Percentiles rank a stretch among this genome's conserved stretches.
These are phyloP conservation scores for Colletotrichum cordylinicola DNA, from an alignment of 2,329 filamentous ascomycete species.

Conservation along the genomic window DNA sequence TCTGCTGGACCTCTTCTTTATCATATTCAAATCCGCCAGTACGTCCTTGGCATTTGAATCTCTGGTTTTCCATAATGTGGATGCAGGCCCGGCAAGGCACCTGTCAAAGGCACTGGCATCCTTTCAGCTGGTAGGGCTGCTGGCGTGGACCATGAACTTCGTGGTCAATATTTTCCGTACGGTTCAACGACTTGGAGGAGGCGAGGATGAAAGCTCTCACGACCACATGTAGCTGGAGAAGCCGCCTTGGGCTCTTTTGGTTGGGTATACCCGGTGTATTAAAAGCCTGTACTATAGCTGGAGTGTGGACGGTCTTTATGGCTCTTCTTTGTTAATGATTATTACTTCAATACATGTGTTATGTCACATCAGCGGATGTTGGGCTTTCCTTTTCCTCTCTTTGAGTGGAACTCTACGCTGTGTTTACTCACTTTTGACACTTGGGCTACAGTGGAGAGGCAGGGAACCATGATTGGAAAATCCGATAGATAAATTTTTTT, in stretches of 20 bases:
- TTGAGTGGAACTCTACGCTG: neutral
- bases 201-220: slow-evolving; percentile 44
- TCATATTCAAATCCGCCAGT: slow-evolving; percentile 96
- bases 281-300: slow-evolving; percentile 19
- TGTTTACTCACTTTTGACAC: neutral
- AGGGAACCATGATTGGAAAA: neutral
- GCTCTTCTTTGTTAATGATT: slow-evolving; percentile 4
- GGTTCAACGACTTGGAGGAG: slow-evolving; percentile 65
- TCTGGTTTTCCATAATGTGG: slow-evolving; percentile 63
- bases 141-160: slow-evolving; percentile 93
- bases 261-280: slow-evolving; percentile 19
- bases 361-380: neutral
- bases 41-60: slow-evolving; percentile 88
- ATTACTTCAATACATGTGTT: neutral
- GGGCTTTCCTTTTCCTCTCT: neutral
- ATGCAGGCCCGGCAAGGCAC: slow-evolving; percentile 39
- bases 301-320: neutral
- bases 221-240: slow-evolving; percentile 9
- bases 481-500: neutral
- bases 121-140: slow-evolving; percentile 79
- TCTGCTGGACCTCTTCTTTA: slow-evolving; percentile 92
- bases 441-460: neutral
- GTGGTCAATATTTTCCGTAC: slow-evolving; percentile 81
- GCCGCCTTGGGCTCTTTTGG: neutral
- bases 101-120: slow-evolving; percentile 73